Evolutionary conservation across 495 filamentous ascomycete genomes (phyloP).

Genomic region (Venustampulla echinocandica): DNA sequence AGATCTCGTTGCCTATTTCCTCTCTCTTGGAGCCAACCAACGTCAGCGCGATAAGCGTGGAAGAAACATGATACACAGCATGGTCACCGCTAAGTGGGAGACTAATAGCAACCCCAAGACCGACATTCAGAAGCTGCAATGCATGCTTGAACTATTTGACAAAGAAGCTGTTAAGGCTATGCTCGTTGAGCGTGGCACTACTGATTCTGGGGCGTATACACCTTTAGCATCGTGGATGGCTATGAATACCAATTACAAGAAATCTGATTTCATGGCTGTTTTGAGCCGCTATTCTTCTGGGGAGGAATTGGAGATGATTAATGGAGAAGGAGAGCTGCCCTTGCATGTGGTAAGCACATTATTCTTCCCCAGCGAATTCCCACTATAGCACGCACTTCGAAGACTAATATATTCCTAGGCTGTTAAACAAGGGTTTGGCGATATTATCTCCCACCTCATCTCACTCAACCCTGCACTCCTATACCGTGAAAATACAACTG

Average conservation of each 20-base stretch:
- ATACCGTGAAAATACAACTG: slow-evolving; percentile 60
- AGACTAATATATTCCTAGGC: slow-evolving; percentile 19
- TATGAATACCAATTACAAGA: slow-evolving; percentile 17
- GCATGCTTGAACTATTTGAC: slow-evolving; percentile 16
- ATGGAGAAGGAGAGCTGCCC: slow-evolving; percentile 58
- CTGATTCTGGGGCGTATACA: slow-evolving; percentile 36
- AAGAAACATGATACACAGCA: slow-evolving; percentile 16
- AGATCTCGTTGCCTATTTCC: slow-evolving; percentile 47
- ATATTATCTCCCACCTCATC: slow-evolving; percentile 40
- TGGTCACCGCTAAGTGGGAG: background rate
- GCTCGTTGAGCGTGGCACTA: slow-evolving; percentile 36
- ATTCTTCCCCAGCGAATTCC: background rate
- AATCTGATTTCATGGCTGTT: slow-evolving; percentile 26
- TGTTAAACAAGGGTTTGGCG: slow-evolving; percentile 31
- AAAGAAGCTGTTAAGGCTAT: slow-evolving; percentile 27
- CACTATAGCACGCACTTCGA: background rate
- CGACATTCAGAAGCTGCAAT: slow-evolving; percentile 3
- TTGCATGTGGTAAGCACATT: slow-evolving; percentile 36
- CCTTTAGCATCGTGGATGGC: slow-evolving; percentile 32
- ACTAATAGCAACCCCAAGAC: background rate
- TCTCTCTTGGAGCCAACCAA: slow-evolving; percentile 58
- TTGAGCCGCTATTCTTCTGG: slow-evolving; percentile 44
- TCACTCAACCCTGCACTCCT: slow-evolving; percentile 48
- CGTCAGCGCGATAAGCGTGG: slow-evolving; percentile 11
- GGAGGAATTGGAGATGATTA: slow-evolving; percentile 50